phyloP scores from a whole-genome alignment of 1,139 yeast genomes.

The Debaryomyces fabryi region DNA sequence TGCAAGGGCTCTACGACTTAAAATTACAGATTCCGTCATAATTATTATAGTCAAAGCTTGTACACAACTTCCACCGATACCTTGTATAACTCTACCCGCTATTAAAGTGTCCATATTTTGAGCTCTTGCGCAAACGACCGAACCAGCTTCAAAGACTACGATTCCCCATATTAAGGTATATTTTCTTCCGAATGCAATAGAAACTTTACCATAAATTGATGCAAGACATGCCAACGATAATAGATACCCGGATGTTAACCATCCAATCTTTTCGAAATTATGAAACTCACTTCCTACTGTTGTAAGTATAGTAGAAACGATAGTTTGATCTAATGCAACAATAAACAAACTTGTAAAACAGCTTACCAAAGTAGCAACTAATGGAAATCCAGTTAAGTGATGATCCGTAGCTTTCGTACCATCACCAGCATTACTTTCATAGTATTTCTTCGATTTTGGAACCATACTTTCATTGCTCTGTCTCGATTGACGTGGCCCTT shows the following conservation, averaged over 20 bases:
- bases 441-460: neutral
- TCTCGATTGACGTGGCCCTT: neutral
- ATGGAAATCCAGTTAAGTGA: constrained; percentile 44
- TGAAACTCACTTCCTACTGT: constrained; percentile 55
- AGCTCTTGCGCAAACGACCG: constrained; percentile 61
- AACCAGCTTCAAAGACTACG: constrained; percentile 61
- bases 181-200: constrained; percentile 66
- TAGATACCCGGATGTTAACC: constrained; percentile 64
- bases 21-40: constrained; percentile 61
- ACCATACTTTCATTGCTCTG: neutral
- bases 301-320: constrained; percentile 60
- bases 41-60: constrained; percentile 62
- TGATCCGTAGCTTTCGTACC: constrained; percentile 56
- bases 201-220: constrained; percentile 62
- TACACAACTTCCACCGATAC: constrained; percentile 75
- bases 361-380: constrained; percentile 46
- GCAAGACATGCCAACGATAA: constrained; percentile 58
- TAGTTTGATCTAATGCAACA: constrained; percentile 70
- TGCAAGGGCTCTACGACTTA: constrained; percentile 56
- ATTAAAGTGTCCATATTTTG: constrained; percentile 60
- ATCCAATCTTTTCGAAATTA: constrained; percentile 56
- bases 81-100: constrained; percentile 72
- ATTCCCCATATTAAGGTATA: constrained; percentile 51
- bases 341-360: constrained; percentile 56
- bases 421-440: constrained; percentile 58